phyloP scores from a whole-genome alignment of 192 early-diverging fungal species.

The Anaeromyces robustus region DNA sequence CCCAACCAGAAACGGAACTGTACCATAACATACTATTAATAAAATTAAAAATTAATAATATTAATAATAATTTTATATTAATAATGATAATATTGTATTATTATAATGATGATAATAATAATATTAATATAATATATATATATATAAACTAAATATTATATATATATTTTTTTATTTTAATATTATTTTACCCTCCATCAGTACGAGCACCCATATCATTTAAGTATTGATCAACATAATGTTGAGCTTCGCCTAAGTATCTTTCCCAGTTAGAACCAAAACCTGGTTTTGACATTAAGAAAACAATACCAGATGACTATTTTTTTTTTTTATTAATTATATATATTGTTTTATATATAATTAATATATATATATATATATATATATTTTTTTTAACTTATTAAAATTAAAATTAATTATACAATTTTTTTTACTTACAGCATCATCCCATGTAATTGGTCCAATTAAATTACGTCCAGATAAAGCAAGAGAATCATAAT shows the following conservation, averaged over 20 bases:
- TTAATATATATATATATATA: slow-evolving; percentile 14
- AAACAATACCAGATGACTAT: slow-evolving; percentile 2
- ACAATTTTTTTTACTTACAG: slow-evolving; percentile 22
- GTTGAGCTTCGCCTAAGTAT: not conserved
- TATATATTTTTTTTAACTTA: slow-evolving; percentile 16
- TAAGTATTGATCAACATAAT: not conserved
- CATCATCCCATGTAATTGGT: slow-evolving; percentile 22
- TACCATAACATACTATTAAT: not conserved
- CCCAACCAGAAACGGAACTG: not conserved
- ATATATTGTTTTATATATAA: not conserved
- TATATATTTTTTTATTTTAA: too few species aligned
- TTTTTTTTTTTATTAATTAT: not conserved
- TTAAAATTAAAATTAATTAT: slow-evolving; percentile 14
- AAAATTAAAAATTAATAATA: too few species aligned
- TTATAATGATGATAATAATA: too few species aligned
- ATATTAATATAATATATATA: not conserved
- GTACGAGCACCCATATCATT: not conserved
- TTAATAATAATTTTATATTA: too few species aligned
- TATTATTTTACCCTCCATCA: not conserved
- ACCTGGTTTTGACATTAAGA: not conserved
- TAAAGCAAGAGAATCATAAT: slow-evolving; percentile 15
- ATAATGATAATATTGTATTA: too few species aligned
- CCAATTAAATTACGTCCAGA: slow-evolving; percentile 22
- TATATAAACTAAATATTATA: not conserved
- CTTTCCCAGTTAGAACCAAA: not conserved